Evolutionary conservation across 1,284 basidiomycete species (phyloP), one percentile per base, ranked within the genome.

Genomic region (Thecaphora frezii): DNA sequence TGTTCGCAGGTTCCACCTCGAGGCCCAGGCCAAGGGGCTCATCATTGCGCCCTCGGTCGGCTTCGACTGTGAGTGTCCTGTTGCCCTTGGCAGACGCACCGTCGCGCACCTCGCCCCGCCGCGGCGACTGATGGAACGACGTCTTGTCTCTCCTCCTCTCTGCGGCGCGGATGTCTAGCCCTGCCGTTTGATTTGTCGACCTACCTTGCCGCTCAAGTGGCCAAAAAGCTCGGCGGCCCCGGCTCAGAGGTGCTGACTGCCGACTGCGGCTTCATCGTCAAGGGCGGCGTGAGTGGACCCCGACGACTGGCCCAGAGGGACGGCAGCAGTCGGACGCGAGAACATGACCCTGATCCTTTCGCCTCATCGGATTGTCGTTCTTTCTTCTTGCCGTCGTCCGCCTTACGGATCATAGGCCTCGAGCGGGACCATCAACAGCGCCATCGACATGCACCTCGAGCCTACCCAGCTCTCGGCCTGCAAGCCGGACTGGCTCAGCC

Each of bases 31-130:
- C 73, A 87, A 85, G 0, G 83, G 84, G 19, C 81, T 88, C 1
- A 83, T 87, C 58, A 87, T 92, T 58, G 82, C 90, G 9, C 87
- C 86, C 13, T 82, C 84, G 3, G 88, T 85, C 56, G 89, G 87
- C 0, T 84, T 88, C 60, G 89, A 90, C 77, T 87, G 87, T 18
- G 28, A 28, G 28, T 28, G 7, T n/a, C n/a, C n/a, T n/a, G n/a
- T n/a, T n/a, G n/a, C n/a, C n/a, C n/a, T n/a, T n/a, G n/a, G n/a
- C n/a, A n/a, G n/a, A n/a, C n/a, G n/a, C n/a, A n/a, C n/a, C n/a
- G n/a, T n/a, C n/a, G n/a, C n/a, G n/a, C n/a, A n/a, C n/a, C n/a
- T n/a, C n/a, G n/a, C n/a, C n/a, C n/a, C n/a, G n/a, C n/a, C n/a
- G n/a, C n/a, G n/a, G n/a, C n/a, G n/a, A n/a, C n/a, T n/a, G n/a